Conservation (phyloP, 2,329 filamentous ascomycete species). For the Alternaria metachromatica region DNA sequence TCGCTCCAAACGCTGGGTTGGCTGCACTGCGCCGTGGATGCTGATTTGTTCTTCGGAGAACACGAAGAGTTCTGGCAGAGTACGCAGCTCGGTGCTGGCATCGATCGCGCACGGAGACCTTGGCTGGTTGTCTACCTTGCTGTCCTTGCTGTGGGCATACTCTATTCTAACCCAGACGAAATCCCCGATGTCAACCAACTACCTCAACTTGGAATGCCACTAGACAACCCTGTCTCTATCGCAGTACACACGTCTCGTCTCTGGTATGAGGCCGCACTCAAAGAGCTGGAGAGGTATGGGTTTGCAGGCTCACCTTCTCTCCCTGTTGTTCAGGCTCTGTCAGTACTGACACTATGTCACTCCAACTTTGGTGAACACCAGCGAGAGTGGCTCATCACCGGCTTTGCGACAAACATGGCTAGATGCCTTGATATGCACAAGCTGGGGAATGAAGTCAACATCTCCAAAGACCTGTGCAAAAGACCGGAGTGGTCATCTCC, state of each 20-base stretch:
- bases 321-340: slow-evolving; percentile 9
- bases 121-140: slow-evolving; percentile 15
- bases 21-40: slow-evolving; percentile 16
- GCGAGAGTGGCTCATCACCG: slow-evolving; percentile 19
- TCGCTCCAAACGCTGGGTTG: slow-evolving; percentile 17
- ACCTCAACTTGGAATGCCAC: slow-evolving; percentile 8
- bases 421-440: slow-evolving; percentile 19
- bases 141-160: slow-evolving; percentile 16
- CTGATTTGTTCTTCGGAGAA: slow-evolving; percentile 8
- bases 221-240: slow-evolving; percentile 1
- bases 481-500: slow-evolving; percentile 14
- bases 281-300: slow-evolving; percentile 10
- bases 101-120: slow-evolving; percentile 7
- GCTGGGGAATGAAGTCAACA: slow-evolving; percentile 12
- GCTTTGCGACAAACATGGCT: slow-evolving; percentile 14
- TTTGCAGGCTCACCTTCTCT: slow-evolving; percentile 8
- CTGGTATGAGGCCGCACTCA: slow-evolving; percentile 19
- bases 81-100: slow-evolving; percentile 4
- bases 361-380: slow-evolving; percentile 20
- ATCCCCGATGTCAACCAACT: slow-evolving; percentile 6
- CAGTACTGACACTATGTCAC: slow-evolving; percentile 14
- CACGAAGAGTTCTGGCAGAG: slow-evolving; percentile 15
- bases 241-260: slow-evolving; percentile 13
- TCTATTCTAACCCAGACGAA: slow-evolving; percentile 10
- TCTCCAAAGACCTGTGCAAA: slow-evolving; percentile 8